These are phyloP conservation scores for Arthromyces matolae DNA, from an alignment of 768 basidiomycete genomes.

Conservation along the genomic window DNA sequence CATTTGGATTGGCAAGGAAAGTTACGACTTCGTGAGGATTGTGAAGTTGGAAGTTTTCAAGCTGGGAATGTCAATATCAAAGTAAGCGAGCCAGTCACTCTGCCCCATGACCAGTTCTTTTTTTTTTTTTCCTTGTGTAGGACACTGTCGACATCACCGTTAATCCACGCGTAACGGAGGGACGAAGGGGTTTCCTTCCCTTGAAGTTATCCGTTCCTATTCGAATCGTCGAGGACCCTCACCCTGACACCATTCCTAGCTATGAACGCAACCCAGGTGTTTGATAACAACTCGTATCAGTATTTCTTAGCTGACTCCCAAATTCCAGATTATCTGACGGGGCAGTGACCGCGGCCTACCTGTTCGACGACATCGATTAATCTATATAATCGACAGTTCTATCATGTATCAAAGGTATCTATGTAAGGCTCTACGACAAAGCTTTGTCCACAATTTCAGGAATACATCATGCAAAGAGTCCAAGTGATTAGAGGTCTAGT, in stretches of 20 bases:
- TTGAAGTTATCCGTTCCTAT: not conserved
- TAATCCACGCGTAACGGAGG: not conserved
- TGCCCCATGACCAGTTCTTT: not conserved
- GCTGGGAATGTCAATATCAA: not conserved
- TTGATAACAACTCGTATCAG: no score
- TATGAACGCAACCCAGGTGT: not conserved
- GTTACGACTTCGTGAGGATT: not conserved
- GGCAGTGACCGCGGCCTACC: no score
- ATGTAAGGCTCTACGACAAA: no score
- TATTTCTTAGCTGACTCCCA: no score
- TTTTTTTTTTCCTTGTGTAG: no score
- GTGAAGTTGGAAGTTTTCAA: not conserved
- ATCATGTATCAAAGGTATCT: no score
- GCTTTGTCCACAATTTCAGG: no score
- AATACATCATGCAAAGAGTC: not conserved
- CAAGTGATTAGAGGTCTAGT: not conserved
- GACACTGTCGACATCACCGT: not conserved
- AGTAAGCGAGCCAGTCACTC: not conserved
- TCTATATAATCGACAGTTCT: no score
- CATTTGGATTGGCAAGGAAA: not conserved
- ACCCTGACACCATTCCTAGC: not conserved
- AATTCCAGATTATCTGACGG: no score
- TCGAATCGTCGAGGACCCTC: not conserved
- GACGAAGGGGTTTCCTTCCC: not conserved
- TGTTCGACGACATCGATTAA: no score